Conservation (phyloP, 2,329 filamentous ascomycete species). For the Penicillium sp. region DNA sequence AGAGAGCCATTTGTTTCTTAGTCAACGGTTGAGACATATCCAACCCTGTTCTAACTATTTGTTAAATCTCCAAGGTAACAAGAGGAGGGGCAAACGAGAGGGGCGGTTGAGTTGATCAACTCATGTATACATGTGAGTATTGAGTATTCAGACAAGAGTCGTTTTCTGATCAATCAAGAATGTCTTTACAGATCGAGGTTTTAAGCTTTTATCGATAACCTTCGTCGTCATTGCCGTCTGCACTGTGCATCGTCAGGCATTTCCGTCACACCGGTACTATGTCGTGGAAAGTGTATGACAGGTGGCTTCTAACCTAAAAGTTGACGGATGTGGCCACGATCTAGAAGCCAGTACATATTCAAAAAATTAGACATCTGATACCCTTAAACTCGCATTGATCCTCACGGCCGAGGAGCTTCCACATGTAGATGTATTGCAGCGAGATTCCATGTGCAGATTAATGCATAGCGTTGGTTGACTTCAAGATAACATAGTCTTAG, state of each 20-base stretch:
- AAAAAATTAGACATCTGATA: not conserved
- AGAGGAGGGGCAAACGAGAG: constrained; percentile 5
- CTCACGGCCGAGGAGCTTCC: not conserved
- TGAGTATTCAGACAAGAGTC: not conserved
- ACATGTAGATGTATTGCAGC: not conserved
- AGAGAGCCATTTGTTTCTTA: not conserved
- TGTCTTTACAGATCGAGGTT: not conserved
- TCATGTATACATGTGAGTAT: not conserved
- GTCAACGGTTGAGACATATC: not conserved
- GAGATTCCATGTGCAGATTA: not conserved
- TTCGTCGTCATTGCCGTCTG: not conserved
- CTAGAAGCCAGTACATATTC: not conserved
- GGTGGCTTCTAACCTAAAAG: not conserved
- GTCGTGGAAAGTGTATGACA: not conserved
- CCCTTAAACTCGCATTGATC: not conserved
- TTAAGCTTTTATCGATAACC: not conserved
- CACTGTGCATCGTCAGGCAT: not conserved
- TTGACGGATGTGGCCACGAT: not conserved
- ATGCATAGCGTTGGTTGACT: not conserved
- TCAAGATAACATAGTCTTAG: too few relatives aligned
- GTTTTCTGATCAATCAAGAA: constrained; percentile 9
- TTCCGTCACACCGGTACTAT: not conserved
- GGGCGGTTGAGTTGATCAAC: constrained; percentile 8
- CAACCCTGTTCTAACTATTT: not conserved
- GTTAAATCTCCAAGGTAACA: not conserved